Base-by-base conservation (phyloP, 2,329 filamentous ascomycete genomes). In the Stemphylium beticola region DNA sequence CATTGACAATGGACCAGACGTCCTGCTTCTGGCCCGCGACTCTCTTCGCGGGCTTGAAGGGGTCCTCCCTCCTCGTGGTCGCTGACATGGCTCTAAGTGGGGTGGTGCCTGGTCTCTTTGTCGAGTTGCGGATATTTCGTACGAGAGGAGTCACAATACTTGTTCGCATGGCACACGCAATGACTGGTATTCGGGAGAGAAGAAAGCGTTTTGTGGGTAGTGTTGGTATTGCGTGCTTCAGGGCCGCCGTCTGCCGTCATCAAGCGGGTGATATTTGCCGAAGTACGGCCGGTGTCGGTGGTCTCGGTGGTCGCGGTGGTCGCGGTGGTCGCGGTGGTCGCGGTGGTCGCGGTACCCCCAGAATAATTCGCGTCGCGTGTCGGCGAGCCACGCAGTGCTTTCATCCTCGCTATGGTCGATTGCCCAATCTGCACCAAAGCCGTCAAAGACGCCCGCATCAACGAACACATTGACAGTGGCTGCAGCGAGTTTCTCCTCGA, bases 401-500 rank as follows among this genome's bases (percentile, higher is more conserved):
- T 38, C 57, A 40, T 53, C 53, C 44, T 46, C 49, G 54, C 55
- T 31, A 79, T 81, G 82, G 90, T 96, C 64, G 84, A 86, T 67
- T 96, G 92, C 72, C 92, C 92, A 14, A 90, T 93, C 62, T 96
- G 92, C 79, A 82, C 85, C 69, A 88, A 89, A 66, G 80, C 82
- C 51, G 91, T 95, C 67, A 88, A 85, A 61, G 78, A 88, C 62
- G 79, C 80, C 69, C 85, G 89, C 63, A 98, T 98, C 81, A 98
- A 98, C 77, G 83, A 83, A 64, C 93, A 98, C 76, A 86, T 98
- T 71, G 95, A 98, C 78, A 93, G 91, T 26, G 85, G 84, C 61
- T 98, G 93, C 78, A 76, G 84, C 56, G 82, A 80, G 32, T 88
- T 88, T 71, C 74, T 95, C 59, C 78, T 89, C 51, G 84, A 87